phyloP scores from a whole-genome alignment of 225 moss, liverwort and hornwort genomes.

The Climacium dendroides region DNA sequence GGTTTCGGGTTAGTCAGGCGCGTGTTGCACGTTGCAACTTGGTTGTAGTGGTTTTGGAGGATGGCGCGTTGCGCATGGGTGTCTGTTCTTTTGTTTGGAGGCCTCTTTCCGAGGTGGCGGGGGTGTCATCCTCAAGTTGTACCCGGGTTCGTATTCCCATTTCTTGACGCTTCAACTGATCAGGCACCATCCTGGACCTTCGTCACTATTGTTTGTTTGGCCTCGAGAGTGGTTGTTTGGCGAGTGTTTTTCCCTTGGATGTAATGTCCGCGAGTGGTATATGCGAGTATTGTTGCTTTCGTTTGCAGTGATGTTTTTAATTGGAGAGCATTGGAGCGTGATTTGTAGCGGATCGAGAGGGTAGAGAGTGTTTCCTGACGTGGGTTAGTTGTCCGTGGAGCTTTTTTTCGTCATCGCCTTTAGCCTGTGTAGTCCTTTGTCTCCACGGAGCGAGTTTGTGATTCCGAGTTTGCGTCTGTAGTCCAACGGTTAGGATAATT shows the following conservation, averaged over 20 bases:
- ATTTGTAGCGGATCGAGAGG: neutral
- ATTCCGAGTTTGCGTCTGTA: neutral
- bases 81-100: neutral
- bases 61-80: neutral
- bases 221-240: too few species aligned
- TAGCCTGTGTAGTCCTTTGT: fast-evolving
- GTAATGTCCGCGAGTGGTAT: neutral
- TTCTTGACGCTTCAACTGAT: neutral
- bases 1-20: neutral
- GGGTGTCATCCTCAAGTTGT: neutral
- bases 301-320: too few species aligned
- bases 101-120: neutral
- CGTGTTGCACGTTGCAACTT: neutral
- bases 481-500: constrained; percentile 97
- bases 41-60: neutral
- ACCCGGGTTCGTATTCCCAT: neutral
- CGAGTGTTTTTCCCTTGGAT: too few species aligned
- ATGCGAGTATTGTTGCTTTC: neutral
- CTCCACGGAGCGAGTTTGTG: fast-evolving
- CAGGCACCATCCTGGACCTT: neutral
- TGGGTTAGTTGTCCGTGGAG: neutral
- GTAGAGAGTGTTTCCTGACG: neutral
- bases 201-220: neutral
- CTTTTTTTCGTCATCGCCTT: fast-evolving
- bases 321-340: neutral